These are phyloP conservation scores for Rubia occidens DNA, from an alignment of 305 asterid species.

Conservation along the genomic window DNA sequence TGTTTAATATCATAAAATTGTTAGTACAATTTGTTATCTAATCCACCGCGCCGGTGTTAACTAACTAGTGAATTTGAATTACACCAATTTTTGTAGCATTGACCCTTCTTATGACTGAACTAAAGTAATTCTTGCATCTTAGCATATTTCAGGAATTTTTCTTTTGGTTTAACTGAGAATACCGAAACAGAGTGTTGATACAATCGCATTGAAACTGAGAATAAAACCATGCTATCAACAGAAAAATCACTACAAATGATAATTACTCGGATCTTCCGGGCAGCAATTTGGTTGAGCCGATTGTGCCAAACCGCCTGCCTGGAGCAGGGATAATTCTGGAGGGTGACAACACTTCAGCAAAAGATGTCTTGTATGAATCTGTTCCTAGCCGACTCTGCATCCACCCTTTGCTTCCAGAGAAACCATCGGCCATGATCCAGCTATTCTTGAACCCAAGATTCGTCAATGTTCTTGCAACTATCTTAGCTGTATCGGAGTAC, in stretches of 20 bases:
- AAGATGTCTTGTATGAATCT: conserved; percentile 60
- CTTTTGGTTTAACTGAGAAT: not conserved
- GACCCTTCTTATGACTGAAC: too few relatives aligned
- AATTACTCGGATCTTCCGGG: conserved; percentile 53
- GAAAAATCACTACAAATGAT: conserved; percentile 6
- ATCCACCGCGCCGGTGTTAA: too few relatives aligned
- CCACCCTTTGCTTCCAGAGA: conserved; percentile 91
- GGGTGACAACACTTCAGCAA: conserved; percentile 69
- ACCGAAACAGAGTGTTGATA: conserved; percentile 8
- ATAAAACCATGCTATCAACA: not conserved
- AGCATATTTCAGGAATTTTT: not conserved
- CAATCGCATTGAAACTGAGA: not conserved
- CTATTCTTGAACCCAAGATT: conserved; percentile 78
- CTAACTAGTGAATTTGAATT: too few relatives aligned
- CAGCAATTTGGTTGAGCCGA: conserved; percentile 57
- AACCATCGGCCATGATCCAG: conserved; percentile 76
- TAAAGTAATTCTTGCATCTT: too few relatives aligned
- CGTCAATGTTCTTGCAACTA: conserved; percentile 64
- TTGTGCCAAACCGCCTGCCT: conserved; percentile 41
- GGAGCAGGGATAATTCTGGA: conserved; percentile 62
- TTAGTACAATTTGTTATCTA: too few relatives aligned
- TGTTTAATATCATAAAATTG: too few relatives aligned
- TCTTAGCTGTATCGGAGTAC: conserved; percentile 77
- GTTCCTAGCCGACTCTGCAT: conserved; percentile 73
- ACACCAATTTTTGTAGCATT: too few relatives aligned